A percentile compares a stretch with the other conserved stretches of the same genome.
Conservation (phyloP, 2,329 filamentous ascomycete species). For the Diaporthe aspalathi region DNA sequence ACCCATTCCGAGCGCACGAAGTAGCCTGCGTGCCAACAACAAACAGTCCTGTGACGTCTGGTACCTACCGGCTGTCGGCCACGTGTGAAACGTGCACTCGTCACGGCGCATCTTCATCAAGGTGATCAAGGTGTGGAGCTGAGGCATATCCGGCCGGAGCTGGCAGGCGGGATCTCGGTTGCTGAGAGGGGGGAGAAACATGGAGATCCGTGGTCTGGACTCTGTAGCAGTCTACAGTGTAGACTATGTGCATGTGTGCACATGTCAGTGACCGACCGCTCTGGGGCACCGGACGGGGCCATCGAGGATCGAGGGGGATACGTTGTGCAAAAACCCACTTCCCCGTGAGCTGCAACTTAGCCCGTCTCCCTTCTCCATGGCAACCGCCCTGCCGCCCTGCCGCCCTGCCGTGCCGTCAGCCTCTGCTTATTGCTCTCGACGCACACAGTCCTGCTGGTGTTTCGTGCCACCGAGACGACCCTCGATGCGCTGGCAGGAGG, state of each 20-base stretch:
- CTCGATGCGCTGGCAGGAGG: conserved; percentile 21
- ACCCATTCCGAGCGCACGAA: no score
- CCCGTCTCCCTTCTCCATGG: conserved; percentile 22
- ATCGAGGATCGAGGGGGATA: neutral
- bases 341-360: neutral
- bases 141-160: conserved; percentile 19
- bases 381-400: conserved; percentile 32
- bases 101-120: conserved; percentile 15
- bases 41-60: neutral
- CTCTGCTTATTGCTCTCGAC: neutral
- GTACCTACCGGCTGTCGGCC: conserved; percentile 10
- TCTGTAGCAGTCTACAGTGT: no score
- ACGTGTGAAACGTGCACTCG: conserved; percentile 29
- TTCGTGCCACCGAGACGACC: neutral
- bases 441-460: neutral
- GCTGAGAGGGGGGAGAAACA: neutral
- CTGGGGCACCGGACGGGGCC: neutral
- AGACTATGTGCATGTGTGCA: neutral
- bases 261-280: no score
- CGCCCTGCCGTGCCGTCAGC: conserved; percentile 1
- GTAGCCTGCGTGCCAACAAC: conserved; percentile 1
- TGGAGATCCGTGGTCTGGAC: neutral
- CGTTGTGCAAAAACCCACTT: conserved; percentile 11
- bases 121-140: conserved; percentile 15
- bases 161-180: conserved; percentile 7